Percentiles rank a stretch among this genome's conserved stretches.
Evolutionary conservation across 768 basidiomycete genomes (phyloP).

Genomic region (Gloeopeniophorella convolvens): DNA sequence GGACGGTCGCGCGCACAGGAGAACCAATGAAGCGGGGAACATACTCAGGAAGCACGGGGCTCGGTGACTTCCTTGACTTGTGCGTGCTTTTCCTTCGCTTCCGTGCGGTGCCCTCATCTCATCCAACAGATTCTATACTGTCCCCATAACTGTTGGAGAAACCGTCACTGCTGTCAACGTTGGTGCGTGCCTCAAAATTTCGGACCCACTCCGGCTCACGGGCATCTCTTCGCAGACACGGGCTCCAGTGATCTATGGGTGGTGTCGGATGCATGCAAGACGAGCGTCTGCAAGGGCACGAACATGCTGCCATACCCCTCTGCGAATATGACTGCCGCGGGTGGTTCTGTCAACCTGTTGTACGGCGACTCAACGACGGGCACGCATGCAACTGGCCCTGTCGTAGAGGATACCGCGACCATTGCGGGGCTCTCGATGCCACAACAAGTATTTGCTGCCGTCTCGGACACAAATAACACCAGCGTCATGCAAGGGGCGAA

Average conservation of each 20-base stretch:
- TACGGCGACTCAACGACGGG: slow-evolving; percentile 72
- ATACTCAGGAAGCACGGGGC: slow-evolving; percentile 10
- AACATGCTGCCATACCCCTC: slow-evolving; percentile 16
- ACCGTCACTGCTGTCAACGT: slow-evolving; percentile 12
- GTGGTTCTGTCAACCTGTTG: slow-evolving; percentile 41
- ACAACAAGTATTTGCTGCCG: slow-evolving; percentile 56
- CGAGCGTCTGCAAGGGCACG: slow-evolving; percentile 5
- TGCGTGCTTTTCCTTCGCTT: not conserved
- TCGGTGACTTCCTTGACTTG: slow-evolving; percentile 16
- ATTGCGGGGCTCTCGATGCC: slow-evolving; percentile 46
- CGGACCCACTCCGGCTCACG: not conserved
- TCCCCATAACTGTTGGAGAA: slow-evolving; percentile 13
- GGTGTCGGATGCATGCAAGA: slow-evolving; percentile 10
- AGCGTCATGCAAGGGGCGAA: slow-evolving; percentile 47
- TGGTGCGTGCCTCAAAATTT: not conserved
- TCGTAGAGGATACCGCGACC: slow-evolving; percentile 51
- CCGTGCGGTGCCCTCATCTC: not conserved
- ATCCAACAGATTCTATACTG: slow-evolving; percentile 9
- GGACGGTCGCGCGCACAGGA: not conserved
- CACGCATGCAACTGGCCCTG: slow-evolving; percentile 59
- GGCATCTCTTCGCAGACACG: slow-evolving; percentile 7
- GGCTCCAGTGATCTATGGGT: slow-evolving; percentile 21
- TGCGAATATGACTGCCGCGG: slow-evolving; percentile 12
- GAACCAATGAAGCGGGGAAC: slow-evolving; percentile 8
- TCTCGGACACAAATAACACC: slow-evolving; percentile 63